Conservation (phyloP, 768 basidiomycete genomes). For the Suillus brevipes region DNA sequence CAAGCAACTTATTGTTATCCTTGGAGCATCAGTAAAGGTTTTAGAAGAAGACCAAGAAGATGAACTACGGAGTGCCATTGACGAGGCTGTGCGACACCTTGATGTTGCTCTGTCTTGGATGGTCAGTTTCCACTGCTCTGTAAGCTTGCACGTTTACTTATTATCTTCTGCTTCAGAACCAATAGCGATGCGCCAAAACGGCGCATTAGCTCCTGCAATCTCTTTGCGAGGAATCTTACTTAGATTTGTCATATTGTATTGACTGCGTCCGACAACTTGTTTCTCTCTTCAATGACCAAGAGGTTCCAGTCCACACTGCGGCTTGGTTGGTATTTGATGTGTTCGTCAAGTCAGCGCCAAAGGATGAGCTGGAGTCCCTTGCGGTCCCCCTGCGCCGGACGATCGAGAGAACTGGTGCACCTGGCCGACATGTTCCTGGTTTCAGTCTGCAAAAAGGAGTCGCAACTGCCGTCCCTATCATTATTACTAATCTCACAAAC, state of each 20-base stretch:
- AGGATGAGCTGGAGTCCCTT: constrained; percentile 89
- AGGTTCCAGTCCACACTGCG: constrained; percentile 73
- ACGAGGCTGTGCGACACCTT: constrained; percentile 76
- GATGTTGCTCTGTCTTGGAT: constrained; percentile 86
- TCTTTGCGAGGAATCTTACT: constrained; percentile 80
- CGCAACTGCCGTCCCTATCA: constrained; percentile 79
- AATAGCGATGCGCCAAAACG: constrained; percentile 71
- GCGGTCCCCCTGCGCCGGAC: constrained; percentile 84
- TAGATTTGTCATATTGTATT: constrained; percentile 84
- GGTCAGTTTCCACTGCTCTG: constrained; percentile 50
- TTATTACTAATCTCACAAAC: constrained; percentile 89
- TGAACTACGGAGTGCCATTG: constrained; percentile 62
- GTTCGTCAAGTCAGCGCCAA: constrained; percentile 87
- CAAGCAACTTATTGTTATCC: too few relatives aligned
- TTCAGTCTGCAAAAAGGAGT: constrained; percentile 85
- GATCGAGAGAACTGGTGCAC: constrained; percentile 81
- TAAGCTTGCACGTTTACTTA: background rate
- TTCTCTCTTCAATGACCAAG: constrained; percentile 75
- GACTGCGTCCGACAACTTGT: constrained; percentile 95
- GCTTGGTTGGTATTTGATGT: constrained; percentile 83
- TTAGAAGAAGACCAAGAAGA: too few relatives aligned
- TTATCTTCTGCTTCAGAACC: constrained; percentile 51
- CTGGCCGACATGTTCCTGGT: constrained; percentile 78
- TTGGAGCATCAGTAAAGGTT: too few relatives aligned
- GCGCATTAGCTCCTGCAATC: constrained; percentile 74